These are phyloP conservation scores for Hirsutella minnesotensis DNA, from an alignment of 2,329 filamentous ascomycete species.

Conservation along the genomic window DNA sequence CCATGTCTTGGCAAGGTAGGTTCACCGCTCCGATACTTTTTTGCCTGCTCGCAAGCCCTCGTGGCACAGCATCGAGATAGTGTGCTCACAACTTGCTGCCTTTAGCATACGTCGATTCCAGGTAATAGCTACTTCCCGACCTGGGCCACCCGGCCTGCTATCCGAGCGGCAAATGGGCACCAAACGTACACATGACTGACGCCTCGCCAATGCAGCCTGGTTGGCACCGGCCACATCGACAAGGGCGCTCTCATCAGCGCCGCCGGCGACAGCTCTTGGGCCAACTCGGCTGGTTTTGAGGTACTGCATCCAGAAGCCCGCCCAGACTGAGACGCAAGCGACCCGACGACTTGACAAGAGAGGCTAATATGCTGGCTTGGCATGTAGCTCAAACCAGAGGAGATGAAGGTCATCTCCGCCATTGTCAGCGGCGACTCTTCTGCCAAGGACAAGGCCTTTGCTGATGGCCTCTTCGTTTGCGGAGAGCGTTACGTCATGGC, in stretches of 20 bases:
- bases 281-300: conserved; percentile 55
- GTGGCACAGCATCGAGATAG: conserved; percentile 8
- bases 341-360: too few relatives aligned
- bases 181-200: conserved; percentile 5
- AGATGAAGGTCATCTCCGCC: conserved; percentile 46
- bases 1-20: conserved; percentile 67
- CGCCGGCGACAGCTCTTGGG: conserved; percentile 74
- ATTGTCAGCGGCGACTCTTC: conserved; percentile 34
- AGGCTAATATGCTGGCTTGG: conserved; percentile 1
- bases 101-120: conserved; percentile 39
- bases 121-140: conserved; percentile 23
- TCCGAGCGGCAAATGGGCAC: conserved; percentile 1
- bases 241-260: conserved; percentile 75
- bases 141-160: neutral
- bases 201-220: conserved; percentile 45
- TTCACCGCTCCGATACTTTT: conserved; percentile 11
- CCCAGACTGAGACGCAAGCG: neutral
- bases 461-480: conserved; percentile 62
- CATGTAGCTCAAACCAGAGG: conserved; percentile 29
- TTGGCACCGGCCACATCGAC: conserved; percentile 68
- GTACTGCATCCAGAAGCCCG: conserved; percentile 36
- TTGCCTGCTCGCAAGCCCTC: conserved; percentile 14
- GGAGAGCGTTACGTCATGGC: conserved; percentile 71
- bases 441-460: conserved; percentile 53
- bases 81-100: conserved; percentile 2